Base-by-base conservation (phyloP, 1,284 basidiomycete species). In the Ustilago xerochloae region DNA sequence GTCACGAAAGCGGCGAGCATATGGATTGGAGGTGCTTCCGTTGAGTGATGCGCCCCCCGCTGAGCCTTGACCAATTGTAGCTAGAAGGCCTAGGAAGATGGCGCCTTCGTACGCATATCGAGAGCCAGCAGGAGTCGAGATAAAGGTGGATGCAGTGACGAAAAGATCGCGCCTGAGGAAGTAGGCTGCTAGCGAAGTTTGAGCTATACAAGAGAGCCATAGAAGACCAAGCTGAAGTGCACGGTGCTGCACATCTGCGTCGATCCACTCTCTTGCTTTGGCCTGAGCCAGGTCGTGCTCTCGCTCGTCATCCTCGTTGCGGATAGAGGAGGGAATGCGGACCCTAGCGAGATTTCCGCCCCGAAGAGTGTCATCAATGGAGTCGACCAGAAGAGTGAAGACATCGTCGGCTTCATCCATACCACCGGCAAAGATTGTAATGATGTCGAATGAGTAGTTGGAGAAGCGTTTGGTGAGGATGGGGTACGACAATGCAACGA, bases 401-500 rank as follows among this genome's bases (percentile, higher is more conserved):
- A 80, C 73, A 6, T 81, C 79, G 49, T 82, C 81, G 16, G 80
- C 80, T 16, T 82, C 81, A 16, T 79, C 77, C 78, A 82, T 82
- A n/a, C 80, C 75, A 1, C 78, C 78, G 2, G 80, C 81, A 39
- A 82, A 67, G 41, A 82, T 61, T 22, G 68, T 66, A 47, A 82
- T 79, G 51, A 81, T 52, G 47, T 81, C 80, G 22, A 81, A 75
- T 12, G 80, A 71, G 55, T 79, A 77, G 60, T 82, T 77, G 38
- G 76, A 57, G 55, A 81, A 78, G 6, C 65, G 52, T 57, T 81
- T 81, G 55, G 53, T 68, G 48, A 82, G 70, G 51, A 82, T 67
- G 18, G 78, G 68, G 22, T 58, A 62, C 7, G 81, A 81, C 9
- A 82, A 62, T 4, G 76, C 80, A 12, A 79, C 50, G 15, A 82